Evolutionary conservation across 345 rosid genomes (phyloP).

Genomic region (Eucalyptus brandiana): DNA sequence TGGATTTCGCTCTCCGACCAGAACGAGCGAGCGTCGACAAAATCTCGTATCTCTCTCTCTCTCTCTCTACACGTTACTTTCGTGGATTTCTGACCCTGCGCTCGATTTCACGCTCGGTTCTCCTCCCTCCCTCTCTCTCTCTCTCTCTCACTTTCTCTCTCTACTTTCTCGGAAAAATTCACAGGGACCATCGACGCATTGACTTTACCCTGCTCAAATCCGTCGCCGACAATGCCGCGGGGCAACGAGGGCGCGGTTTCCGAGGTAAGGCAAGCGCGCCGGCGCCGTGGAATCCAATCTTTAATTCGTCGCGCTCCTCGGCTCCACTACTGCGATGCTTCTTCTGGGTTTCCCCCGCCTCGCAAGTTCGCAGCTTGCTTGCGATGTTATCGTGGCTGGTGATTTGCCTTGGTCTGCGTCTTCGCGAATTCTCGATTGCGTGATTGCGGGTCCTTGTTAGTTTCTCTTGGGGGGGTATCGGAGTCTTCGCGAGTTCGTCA

Average conservation of each 20-base stretch:
- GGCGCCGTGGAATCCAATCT: background rate
- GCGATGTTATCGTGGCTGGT: background rate
- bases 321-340: background rate
- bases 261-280: background rate
- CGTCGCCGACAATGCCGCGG: background rate
- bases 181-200: background rate
- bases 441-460: background rate
- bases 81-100: background rate
- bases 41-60: background rate
- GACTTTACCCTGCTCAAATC: background rate
- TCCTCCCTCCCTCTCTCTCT: background rate
- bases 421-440: background rate
- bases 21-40: background rate
- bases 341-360: background rate
- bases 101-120: background rate
- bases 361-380: background rate
- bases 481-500: background rate
- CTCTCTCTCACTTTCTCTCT: background rate
- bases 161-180: background rate
- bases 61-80: background rate
- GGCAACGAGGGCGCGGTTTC: background rate
- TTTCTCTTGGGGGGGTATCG: background rate
- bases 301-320: background rate
- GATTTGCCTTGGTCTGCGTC: background rate
- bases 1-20: background rate